Conservation (phyloP, 73 alveolate species). For the Uronychia binucleata region DNA sequence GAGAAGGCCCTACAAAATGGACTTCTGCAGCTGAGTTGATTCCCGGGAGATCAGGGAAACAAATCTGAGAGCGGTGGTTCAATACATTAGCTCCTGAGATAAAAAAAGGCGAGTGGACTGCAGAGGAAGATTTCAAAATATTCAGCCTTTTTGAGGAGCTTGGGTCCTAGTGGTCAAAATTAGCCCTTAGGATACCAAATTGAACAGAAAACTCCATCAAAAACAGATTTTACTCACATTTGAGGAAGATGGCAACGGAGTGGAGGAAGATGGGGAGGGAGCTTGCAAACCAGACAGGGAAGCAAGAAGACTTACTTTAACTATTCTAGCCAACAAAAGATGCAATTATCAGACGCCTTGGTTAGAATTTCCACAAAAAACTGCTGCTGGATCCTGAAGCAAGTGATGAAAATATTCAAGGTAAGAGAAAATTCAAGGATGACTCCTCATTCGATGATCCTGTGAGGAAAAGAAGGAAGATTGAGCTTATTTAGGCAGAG, state of each 20-base stretch:
- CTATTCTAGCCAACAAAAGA: no score
- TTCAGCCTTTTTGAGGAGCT: conserved; percentile 71
- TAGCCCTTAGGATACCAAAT: conserved; percentile 75
- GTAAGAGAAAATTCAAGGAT: no score
- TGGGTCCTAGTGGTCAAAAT: conserved; percentile 85
- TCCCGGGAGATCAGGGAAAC: conserved; percentile 66
- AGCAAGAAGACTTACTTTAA: no score
- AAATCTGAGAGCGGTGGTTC: conserved; percentile 46
- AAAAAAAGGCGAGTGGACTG: conserved; percentile 82
- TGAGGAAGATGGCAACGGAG: conserved; percentile 54
- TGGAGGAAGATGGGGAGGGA: not conserved
- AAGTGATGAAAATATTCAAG: no score
- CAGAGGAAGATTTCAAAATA: conserved; percentile 81
- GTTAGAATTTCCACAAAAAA: no score
- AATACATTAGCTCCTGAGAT: conserved; percentile 75
- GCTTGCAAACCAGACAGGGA: no score
- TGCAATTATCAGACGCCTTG: no score
- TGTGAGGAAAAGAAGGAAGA: no score
- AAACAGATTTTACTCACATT: conserved; percentile 78
- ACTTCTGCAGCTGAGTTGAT: conserved; percentile 33
- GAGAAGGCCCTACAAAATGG: conserved; percentile 60
- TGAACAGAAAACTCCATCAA: conserved; percentile 88
- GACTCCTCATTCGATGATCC: no score
- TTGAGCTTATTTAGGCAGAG: no score
- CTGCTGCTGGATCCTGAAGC: no score